Evolutionary conservation across 2,329 filamentous ascomycete species (phyloP).

Genomic region (Neofusicoccum laricinum): DNA sequence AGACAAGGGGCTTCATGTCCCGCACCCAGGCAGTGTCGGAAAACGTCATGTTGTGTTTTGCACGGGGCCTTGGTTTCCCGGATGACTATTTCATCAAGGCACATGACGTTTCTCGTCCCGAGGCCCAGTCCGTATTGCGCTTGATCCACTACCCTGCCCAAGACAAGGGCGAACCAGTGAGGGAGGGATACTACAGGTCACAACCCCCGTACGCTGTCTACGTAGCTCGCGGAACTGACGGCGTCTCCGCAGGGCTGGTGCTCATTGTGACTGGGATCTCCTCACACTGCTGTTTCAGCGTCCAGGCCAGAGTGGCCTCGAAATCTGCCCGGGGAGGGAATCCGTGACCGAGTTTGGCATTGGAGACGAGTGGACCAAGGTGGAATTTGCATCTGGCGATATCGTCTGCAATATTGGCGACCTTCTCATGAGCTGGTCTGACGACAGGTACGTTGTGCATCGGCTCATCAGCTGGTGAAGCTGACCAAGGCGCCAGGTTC

Average conservation of each 20-base stretch:
- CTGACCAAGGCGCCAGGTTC: slow-evolving; percentile 44
- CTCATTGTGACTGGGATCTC: slow-evolving; percentile 49
- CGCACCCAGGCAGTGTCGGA: slow-evolving; percentile 53
- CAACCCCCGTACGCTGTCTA: no score
- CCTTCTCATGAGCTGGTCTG: slow-evolving; percentile 64
- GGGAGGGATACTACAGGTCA: slow-evolving; percentile 45
- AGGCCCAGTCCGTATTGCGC: slow-evolving; percentile 55
- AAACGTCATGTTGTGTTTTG: slow-evolving; percentile 58
- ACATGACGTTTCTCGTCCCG: slow-evolving; percentile 50
- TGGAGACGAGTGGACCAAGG: slow-evolving; percentile 61
- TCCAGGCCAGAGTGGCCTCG: slow-evolving; percentile 58
- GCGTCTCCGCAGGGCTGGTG: no score
- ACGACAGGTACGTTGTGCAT: slow-evolving; percentile 41
- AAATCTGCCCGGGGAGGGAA: slow-evolving; percentile 64
- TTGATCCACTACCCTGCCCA: slow-evolving; percentile 54
- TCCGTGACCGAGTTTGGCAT: slow-evolving; percentile 57
- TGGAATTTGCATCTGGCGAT: slow-evolving; percentile 53
- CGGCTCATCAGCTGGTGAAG: background rate
- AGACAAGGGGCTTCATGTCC: slow-evolving; percentile 53
- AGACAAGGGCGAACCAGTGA: slow-evolving; percentile 19
- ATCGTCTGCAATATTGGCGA: slow-evolving; percentile 67
- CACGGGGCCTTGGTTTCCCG: slow-evolving; percentile 54
- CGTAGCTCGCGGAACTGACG: background rate
- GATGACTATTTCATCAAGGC: slow-evolving; percentile 56
- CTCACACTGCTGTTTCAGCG: slow-evolving; percentile 63